Evolutionary conservation across 306 rosid genomes (phyloP).

Genomic region (Quercus mongolica): DNA sequence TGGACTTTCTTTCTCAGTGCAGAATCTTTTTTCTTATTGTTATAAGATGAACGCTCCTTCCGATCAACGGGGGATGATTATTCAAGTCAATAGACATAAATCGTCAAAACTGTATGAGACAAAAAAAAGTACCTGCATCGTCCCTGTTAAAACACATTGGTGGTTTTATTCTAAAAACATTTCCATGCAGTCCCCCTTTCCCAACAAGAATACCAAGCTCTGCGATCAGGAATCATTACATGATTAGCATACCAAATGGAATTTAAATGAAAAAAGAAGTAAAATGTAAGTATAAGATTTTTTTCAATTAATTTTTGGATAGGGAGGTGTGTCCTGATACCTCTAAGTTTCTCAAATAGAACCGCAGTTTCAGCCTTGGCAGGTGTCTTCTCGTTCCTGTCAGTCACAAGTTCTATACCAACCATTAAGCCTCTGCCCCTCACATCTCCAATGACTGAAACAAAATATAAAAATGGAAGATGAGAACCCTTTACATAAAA

Average conservation of each 20-base stretch:
- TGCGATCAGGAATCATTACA: conserved; percentile 32
- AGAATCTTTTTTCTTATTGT: background rate
- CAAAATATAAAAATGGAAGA: conserved; percentile 12
- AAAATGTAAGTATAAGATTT: background rate
- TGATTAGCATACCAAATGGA: conserved; percentile 10
- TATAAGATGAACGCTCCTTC: background rate
- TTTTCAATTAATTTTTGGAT: background rate
- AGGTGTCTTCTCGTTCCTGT: conserved; percentile 60
- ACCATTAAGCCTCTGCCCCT: conserved; percentile 89
- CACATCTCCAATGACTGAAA: conserved; percentile 79
- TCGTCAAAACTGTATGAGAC: background rate
- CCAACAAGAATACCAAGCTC: conserved; percentile 84
- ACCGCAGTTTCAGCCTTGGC: conserved; percentile 79
- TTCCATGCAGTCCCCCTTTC: conserved; percentile 88
- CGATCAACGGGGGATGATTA: background rate
- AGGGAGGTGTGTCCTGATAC: conserved; percentile 22
- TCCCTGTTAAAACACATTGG: conserved; percentile 91
- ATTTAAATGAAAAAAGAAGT: background rate
- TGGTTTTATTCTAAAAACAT: conserved; percentile 85
- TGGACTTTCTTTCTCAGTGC: background rate
- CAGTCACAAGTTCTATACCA: conserved; percentile 72
- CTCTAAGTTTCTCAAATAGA: conserved; percentile 80
- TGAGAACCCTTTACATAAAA: background rate
- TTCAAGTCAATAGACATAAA: background rate
- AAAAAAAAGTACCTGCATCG: conserved; percentile 62